A percentile compares a stretch with the other conserved stretches of the same genome.
phyloP scores from a whole-genome alignment of 2,329 filamentous ascomycete species.

The Sarocladium brachiariae region DNA sequence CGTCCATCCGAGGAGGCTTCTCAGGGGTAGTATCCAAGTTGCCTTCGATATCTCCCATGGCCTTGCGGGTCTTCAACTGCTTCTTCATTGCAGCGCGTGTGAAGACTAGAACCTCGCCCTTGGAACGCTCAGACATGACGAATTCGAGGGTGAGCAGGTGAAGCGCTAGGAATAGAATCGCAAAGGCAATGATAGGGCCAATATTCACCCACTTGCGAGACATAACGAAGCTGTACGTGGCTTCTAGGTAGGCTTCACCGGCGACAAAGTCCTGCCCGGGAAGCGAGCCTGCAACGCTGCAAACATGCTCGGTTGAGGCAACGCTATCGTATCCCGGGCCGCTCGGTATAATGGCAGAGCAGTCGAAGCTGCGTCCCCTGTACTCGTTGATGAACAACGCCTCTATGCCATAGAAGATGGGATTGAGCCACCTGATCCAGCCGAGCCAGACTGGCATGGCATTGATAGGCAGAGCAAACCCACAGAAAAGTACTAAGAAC shows the following conservation, averaged over 20 bases:
- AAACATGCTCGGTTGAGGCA: conserved; percentile 26
- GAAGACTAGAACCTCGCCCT: conserved; percentile 67
- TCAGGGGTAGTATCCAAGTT: neutral
- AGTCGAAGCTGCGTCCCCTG: conserved; percentile 43
- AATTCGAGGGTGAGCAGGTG: conserved; percentile 63
- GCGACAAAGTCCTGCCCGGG: neutral
- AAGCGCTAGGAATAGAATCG: conserved; percentile 50
- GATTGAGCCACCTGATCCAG: conserved; percentile 57
- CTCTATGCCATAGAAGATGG: conserved; percentile 61
- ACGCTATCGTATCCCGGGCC: conserved; percentile 19
- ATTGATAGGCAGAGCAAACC: conserved; percentile 31
- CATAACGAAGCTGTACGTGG: conserved; percentile 2
- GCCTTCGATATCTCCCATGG: neutral
- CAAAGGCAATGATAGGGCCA: conserved; percentile 59
- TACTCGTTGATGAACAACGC: conserved; percentile 64
- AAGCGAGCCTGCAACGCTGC: conserved; percentile 17
- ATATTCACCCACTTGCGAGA: conserved; percentile 50
- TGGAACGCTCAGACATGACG: conserved; percentile 61
- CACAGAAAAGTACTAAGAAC: conserved; percentile 41
- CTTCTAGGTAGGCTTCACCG: conserved; percentile 1
- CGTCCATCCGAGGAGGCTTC: neutral
- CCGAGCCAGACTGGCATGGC: conserved; percentile 42
- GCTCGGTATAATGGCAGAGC: conserved; percentile 32
- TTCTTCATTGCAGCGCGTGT: neutral
- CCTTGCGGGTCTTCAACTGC: neutral